Evolutionary conservation across 805 yeast genomes (phyloP), one percentile per base, ranked within the genome.

Genomic region (Lachancea quebecensis): DNA sequence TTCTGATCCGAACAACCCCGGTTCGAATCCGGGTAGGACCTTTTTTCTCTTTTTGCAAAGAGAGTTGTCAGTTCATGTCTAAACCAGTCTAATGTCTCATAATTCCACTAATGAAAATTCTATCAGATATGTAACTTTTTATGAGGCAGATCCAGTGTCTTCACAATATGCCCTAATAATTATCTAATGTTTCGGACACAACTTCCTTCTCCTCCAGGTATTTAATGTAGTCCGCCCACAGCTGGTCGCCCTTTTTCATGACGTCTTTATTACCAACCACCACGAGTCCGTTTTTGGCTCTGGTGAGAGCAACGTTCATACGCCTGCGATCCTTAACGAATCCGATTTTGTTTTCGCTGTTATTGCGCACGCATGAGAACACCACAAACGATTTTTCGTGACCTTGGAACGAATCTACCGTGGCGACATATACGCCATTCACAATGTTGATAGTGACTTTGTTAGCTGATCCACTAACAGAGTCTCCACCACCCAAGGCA

Each of bases 401-500:
- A 28, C 96, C 96, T 65, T 88, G 96, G 68, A 88, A 88, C 1
- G 96, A 93, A 64, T 88, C 96, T n/a, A 88, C 84, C 0, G 87
- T 64, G 12, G 76, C 71, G 52, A 77, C 66, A 65, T 73, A 67
- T 14, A 74, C 59, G 3, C 72, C 74, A 43, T 71, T 68, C 34
- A 75, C 54, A 30, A 65, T 65, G 45, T 66, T 65, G 34, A 63
- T 57, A 15, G 60, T 57, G 18, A 50, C 57, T n/a, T 47, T 47
- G 38, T 45, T 50, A 12, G 29, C 43, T 2, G 31, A 18, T 10
- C 40, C 43, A 29, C 44, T 39, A 12, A 35, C 35, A 21, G 42
- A 32, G 11, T 52, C 55, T 16, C 47, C 50, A 3, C 74, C 65
- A 36, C 70, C 75, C 34, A 64, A 62, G 34, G 66, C 64, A 56